Evolutionary conservation across 2,329 filamentous ascomycete species (phyloP), one percentile per base, ranked within the genome.

Genomic region (Fusarium sacchari): DNA sequence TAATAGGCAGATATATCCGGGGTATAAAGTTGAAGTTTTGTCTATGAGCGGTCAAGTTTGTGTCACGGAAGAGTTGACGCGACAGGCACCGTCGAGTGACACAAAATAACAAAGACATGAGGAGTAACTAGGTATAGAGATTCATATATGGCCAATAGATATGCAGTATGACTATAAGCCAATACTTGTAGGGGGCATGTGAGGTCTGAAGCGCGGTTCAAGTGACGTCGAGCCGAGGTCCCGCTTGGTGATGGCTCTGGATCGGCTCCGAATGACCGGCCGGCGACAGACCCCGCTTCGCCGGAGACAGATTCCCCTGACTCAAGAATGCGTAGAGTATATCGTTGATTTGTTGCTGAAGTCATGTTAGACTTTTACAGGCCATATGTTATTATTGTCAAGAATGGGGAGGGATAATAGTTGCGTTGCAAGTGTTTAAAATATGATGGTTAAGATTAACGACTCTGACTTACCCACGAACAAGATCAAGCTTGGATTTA

Each of bases 171-270:
- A 22, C n/a, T 39, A 28, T 18, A 24, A 34, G 34, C 34, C 37
- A 22, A 50, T 20, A 32, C 20, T 28, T 57, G 22, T 34, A 49
- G 22, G n/a, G 62, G 32, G 32, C 71, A 73, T 73, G 66, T 71
- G 74, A 76, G 69, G 63, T 39, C 40, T 69, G 43, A 56, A 65
- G 66, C 32, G 61, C 55, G 65, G 65, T 53, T 50, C 34, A 44
- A 53, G 55, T 65, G 74, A 67, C 56, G 60, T 74, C 58, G 73
- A 75, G 68, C 76, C 76, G 76, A 78, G 76, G 76, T 75, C 69
- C 59, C 73, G 67, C 56, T 69, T 71, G 52, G 32, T 26, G 59
- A 47, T 69, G 59, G 59, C 39, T 62, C 49, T 26, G 34, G 22
- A 69, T 73, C 64, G 66, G 68, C 61, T 64, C 65, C 69, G 71